Conservation (phyloP, 2,329 filamentous ascomycete species). For the Epichloe sibirici region DNA sequence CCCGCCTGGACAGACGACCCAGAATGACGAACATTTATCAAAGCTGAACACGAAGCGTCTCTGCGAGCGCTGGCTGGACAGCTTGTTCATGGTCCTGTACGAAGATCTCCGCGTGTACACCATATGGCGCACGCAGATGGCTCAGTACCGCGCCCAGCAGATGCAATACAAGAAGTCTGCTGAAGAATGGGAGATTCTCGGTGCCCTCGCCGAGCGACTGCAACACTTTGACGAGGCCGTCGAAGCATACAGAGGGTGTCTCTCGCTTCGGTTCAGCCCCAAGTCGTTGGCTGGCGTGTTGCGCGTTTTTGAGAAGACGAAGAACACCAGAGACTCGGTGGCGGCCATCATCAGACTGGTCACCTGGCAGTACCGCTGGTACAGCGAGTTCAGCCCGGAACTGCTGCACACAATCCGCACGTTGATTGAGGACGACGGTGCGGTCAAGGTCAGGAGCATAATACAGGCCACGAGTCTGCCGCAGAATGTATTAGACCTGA, state of each 20-base stretch:
- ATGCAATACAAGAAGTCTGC: slow-evolving; percentile 94
- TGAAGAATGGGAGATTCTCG: slow-evolving; percentile 96
- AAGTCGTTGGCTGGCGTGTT: slow-evolving; percentile 83
- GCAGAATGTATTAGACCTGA: slow-evolving; percentile 85
- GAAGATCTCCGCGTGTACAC: slow-evolving; percentile 97
- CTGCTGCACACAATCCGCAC: slow-evolving; percentile 79
- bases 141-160: slow-evolving; percentile 84
- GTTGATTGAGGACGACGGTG: slow-evolving; percentile 93
- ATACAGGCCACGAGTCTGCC: slow-evolving; percentile 92
- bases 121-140: slow-evolving; percentile 97
- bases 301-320: slow-evolving; percentile 62
- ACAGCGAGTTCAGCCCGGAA: slow-evolving; percentile 94
- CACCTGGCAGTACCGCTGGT: slow-evolving; percentile 98
- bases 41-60: slow-evolving; percentile 95
- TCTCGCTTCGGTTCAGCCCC: slow-evolving; percentile 81
- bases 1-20: slow-evolving; percentile 35
- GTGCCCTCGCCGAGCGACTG: slow-evolving; percentile 79
- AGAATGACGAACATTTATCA: slow-evolving; percentile 62
- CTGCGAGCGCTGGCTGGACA: slow-evolving; percentile 96
- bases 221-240: slow-evolving; percentile 86
- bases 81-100: slow-evolving; percentile 97
- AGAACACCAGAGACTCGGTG: slow-evolving; percentile 70
- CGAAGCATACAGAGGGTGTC: slow-evolving; percentile 83
- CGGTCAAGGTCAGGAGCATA: slow-evolving; percentile 93
- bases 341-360: slow-evolving; percentile 81